Conservation (phyloP, 1,284 basidiomycete species). For the Ustilago vetiveriae region DNA sequence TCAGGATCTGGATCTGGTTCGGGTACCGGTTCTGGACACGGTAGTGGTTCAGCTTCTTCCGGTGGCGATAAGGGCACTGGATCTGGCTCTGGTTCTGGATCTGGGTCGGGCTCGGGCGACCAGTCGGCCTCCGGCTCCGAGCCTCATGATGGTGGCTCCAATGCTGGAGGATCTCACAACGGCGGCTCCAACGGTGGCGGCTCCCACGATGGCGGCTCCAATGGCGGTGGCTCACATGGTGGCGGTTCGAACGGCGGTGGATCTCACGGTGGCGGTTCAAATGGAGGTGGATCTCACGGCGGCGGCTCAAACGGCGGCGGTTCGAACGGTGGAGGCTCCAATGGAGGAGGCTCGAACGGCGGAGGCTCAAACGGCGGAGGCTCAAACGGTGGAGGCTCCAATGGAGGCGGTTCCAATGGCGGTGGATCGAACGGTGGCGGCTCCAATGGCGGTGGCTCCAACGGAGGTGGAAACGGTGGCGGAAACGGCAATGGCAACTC, state of each 20-base stretch:
- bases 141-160: slow-evolving; percentile 5
- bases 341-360: not conserved
- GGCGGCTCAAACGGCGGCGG: not conserved
- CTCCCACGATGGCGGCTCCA: not conserved
- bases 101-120: not conserved
- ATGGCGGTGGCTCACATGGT: not conserved
- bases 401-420: too few relatives aligned
- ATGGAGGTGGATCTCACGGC: not conserved
- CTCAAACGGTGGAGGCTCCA: not conserved
- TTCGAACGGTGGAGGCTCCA: slow-evolving; percentile 3
- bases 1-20: slow-evolving; percentile 11
- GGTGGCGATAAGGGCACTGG: not conserved
- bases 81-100: slow-evolving; percentile 14
- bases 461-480: not conserved
- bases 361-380: slow-evolving; percentile 1
- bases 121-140: slow-evolving; percentile 1
- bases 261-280: slow-evolving; percentile 1
- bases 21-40: slow-evolving; percentile 8
- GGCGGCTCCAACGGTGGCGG: not conserved
- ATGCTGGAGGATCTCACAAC: slow-evolving; percentile 2
- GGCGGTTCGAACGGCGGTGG: not conserved
- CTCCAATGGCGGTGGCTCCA: slow-evolving; percentile 2
- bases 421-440: slow-evolving; percentile 8
- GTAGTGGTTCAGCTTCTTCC: not conserved
- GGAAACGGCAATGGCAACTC: slow-evolving; percentile 3